Evolutionary conservation across 2,329 filamentous ascomycete genomes (phyloP), one percentile per base, ranked within the genome.

Genomic region (Trichoderma semiorbis): DNA sequence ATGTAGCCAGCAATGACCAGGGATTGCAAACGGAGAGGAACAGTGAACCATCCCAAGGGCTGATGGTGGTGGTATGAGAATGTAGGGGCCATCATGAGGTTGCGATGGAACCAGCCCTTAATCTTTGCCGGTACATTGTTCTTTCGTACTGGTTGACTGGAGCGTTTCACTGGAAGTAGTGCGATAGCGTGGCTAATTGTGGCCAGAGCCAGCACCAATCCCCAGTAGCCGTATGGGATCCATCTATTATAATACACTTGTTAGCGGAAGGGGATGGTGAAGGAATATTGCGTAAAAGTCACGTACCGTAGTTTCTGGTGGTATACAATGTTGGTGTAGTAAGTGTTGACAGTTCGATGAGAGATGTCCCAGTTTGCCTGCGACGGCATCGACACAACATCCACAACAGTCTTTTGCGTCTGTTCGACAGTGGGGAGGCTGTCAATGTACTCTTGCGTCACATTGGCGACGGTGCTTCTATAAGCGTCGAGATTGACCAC

Each of bases 1-100:
- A 81, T 72, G 66, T 82, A 83, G 7, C 74, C 68, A 1, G 76
- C 36, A 43, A 83, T 79, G 39, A 79, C 79, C 4, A 81, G 47
- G 26, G 76, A 79, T 70, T 83, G 78, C 36, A 81, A 69, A 10
- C 81, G 75, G 8, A 80, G 79, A 3, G 81, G 80, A 7, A 82
- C 76, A 1, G 79, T 81, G 74, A 78, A 81, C 79, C 80, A 83
- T 14, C 80, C 80, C 57, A 81, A 55, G 1, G 74, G 63, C 58
- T 75, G 73, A 24, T 74, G 73, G 24, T 75, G 74, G 21, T 75
- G 73, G 30, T 73, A 70, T 10, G 50, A 67, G 36, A 73, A 68
- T 8, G 74, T 75, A 11, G 74, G 74, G 7, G 74, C 64, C 53
- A 74, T 68, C n/a, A 72, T 55, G 12, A 75, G 50, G 24, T 72